Base-by-base conservation (phyloP, 371 early-diverging fungal species). In the Mortierella sp. region DNA sequence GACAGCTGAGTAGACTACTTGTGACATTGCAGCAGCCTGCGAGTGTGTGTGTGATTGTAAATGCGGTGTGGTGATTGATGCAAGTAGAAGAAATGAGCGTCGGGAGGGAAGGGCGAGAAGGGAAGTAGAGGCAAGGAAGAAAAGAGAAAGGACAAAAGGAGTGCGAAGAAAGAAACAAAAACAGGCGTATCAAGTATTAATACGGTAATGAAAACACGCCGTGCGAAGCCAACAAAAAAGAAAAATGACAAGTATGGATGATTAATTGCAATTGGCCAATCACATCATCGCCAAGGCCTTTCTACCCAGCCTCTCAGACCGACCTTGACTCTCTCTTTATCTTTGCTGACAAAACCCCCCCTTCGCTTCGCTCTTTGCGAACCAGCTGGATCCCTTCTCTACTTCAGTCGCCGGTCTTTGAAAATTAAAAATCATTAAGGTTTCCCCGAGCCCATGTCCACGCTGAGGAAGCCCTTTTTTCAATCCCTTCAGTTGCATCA, bases 1-100 rank as follows among this genome's bases (percentile, higher is more conserved):
- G 41, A 72, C 53, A 11, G 72, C 72, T 14, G 66, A 40, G 72
- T 72, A 72, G 53, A 29, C 72, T 29, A 43, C 66, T 52, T 52
- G 39, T 52, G 65, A 26, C 44, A 40, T 41, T 66, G 66, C 45
- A 31, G n/a, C 39, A 66, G 31, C 22, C 66, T 45, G 45, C 26
- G 44, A 6, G 47, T 44, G 34, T 47, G 7, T 41, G 0, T 44
- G 44, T 61, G n/a, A 37, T 0, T 52, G 48, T 26, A 0, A 34
- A 26, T 6, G 31, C 24, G 8, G 29, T 26, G n/a, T 29, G 44
- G 5, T 22, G 22, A 34, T 19, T 34, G 58, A 9, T 31, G 19
- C 14, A 10, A 26, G 26, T 16, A 55, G 40, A 26, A 41, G 29
- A 19, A 7, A 40, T 6, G 11, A 31, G 22, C 55, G 41, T 24